Evolutionary conservation across 768 basidiomycete species (phyloP).

Genomic region (Lactarius sp.): DNA sequence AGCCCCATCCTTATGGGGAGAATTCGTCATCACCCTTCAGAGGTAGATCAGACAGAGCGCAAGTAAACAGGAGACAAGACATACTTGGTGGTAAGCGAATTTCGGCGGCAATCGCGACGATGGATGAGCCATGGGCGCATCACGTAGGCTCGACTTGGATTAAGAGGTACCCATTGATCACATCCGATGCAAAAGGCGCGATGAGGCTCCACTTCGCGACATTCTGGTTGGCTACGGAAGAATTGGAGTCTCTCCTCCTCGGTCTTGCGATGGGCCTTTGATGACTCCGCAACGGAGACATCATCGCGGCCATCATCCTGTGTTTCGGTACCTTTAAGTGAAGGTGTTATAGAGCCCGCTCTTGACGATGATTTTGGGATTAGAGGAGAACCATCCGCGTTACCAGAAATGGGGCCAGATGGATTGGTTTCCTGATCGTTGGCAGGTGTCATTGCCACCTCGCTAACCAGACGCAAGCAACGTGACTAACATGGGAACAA

Average conservation of each 20-base stretch:
- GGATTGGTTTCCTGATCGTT: background rate
- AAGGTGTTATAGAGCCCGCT: conserved; percentile 5
- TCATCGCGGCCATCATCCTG: conserved; percentile 39
- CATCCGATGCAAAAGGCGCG: conserved; percentile 57
- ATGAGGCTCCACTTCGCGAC: conserved; percentile 51
- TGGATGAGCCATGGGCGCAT: conserved; percentile 62
- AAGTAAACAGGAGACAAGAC: conserved; percentile 21
- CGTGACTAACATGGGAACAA: background rate
- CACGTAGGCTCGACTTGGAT: conserved; percentile 49
- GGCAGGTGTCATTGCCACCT: background rate
- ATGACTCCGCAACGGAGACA: conserved; percentile 51
- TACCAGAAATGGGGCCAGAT: background rate
- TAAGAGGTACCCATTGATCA: conserved; percentile 51
- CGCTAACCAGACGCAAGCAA: background rate
- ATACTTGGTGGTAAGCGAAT: conserved; percentile 29
- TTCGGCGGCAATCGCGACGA: conserved; percentile 46
- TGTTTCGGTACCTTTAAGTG: conserved; percentile 12
- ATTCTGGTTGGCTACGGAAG: conserved; percentile 57
- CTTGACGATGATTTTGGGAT: conserved; percentile 9
- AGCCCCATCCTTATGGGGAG: conserved; percentile 14
- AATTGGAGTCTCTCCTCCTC: conserved; percentile 61
- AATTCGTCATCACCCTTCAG: conserved; percentile 3
- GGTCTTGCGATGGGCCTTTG: conserved; percentile 44
- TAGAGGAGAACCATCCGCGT: background rate
- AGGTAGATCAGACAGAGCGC: conserved; percentile 7